phyloP scores from a whole-genome alignment of 176 grass and related monocot genomes.

The Aegilops speltoides region DNA sequence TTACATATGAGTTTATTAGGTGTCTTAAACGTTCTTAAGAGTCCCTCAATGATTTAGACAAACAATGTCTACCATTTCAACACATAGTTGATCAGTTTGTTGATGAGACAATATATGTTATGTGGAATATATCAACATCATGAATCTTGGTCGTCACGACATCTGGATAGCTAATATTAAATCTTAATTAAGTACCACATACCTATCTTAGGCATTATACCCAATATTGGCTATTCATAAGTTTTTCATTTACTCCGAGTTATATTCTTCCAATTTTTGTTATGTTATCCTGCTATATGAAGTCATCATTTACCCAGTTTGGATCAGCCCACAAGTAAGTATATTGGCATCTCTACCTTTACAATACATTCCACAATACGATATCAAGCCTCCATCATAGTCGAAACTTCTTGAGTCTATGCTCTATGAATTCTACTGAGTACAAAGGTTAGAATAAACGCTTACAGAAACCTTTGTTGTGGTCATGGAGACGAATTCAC shows the following conservation, averaged over 20 bases:
- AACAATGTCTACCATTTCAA: background rate
- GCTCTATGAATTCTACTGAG: background rate
- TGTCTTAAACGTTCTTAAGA: background rate
- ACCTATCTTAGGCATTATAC: background rate
- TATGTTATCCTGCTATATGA: background rate
- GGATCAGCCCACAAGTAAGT: background rate
- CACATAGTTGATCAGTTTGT: background rate
- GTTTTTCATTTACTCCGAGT: background rate
- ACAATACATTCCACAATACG: background rate
- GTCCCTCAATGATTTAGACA: background rate
- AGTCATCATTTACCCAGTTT: background rate
- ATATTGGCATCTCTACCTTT: background rate
- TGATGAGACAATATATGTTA: background rate
- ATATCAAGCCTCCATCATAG: background rate
- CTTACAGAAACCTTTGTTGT: background rate
- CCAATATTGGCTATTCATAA: background rate
- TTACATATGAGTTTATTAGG: no score
- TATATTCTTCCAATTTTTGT: background rate
- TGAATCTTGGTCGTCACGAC: accelerated
- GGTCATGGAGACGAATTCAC: background rate
- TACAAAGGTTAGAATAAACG: background rate
- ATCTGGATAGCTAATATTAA: background rate
- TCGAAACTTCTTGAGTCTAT: background rate
- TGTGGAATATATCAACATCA: background rate
- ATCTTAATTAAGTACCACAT: background rate